Evolutionary conservation across 352 stramenopile species (phyloP).

Genomic region (Pythium dissimile): DNA sequence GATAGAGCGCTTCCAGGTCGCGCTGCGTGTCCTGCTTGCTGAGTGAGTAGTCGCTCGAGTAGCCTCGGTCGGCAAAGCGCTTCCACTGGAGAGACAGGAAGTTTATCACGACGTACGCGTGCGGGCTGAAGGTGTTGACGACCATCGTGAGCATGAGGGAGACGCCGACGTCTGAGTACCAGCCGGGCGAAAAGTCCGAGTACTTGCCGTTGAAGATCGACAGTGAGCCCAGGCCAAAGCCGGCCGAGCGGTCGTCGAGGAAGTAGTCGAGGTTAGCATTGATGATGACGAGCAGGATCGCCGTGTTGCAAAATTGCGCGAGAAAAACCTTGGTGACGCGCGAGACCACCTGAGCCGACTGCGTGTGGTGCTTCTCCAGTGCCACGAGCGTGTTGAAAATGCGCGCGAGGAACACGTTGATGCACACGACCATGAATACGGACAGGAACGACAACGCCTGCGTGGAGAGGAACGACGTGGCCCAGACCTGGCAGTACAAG

Average conservation of each 20-base stretch:
- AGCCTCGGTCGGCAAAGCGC: constrained; percentile 58
- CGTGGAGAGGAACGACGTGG: constrained; percentile 63
- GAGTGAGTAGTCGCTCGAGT: constrained; percentile 57
- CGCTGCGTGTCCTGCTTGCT: constrained; percentile 79
- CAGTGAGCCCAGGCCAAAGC: constrained; percentile 35
- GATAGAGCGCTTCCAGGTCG: constrained; percentile 74
- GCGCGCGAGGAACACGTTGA: constrained; percentile 64
- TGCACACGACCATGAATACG: constrained; percentile 64
- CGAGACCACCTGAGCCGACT: constrained; percentile 67
- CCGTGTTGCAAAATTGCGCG: constrained; percentile 81
- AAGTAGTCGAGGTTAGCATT: constrained; percentile 82
- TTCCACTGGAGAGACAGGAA: constrained; percentile 50
- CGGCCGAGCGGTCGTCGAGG: constrained; percentile 17
- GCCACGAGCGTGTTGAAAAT: constrained; percentile 67
- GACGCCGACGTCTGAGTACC: constrained; percentile 79
- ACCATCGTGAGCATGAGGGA: constrained; percentile 84
- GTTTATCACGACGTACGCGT: constrained; percentile 55
- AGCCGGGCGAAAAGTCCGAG: constrained; percentile 65
- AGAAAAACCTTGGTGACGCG: constrained; percentile 76
- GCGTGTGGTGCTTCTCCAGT: constrained; percentile 78
- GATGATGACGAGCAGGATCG: constrained; percentile 69
- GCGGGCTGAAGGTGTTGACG: constrained; percentile 71
- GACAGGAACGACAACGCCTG: constrained; percentile 59
- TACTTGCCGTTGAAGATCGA: constrained; percentile 70
- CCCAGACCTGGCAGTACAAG: constrained; percentile 67